Percentiles rank a stretch among this genome's conserved stretches.
Evolutionary conservation across 805 yeast genomes (phyloP).

Genomic region (Candida railenensis): DNA sequence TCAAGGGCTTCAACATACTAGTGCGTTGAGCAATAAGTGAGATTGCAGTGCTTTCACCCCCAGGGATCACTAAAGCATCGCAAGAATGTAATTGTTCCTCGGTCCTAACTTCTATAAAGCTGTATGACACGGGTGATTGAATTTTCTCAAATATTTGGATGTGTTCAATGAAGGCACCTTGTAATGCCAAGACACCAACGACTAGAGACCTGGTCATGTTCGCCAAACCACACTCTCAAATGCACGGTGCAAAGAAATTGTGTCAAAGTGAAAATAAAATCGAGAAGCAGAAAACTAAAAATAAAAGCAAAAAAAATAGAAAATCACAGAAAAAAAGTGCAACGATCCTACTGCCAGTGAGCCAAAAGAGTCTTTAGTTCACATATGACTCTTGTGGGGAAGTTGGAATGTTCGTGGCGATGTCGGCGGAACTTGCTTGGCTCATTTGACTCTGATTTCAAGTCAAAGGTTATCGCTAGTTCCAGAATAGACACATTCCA

Average conservation of each 20-base stretch:
- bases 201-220: constrained; percentile 11
- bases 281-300: background rate
- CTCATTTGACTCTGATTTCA: background rate
- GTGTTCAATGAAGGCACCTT: constrained; percentile 79
- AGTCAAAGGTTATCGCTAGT: background rate
- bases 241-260: no score
- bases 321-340: no score
- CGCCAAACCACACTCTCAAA: no score
- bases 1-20: constrained; percentile 53
- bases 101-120: constrained; percentile 48
- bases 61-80: constrained; percentile 66
- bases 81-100: constrained; percentile 48
- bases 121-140: constrained; percentile 21
- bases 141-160: constrained; percentile 46
- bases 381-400: no score
- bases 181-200: constrained; percentile 74
- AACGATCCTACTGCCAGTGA: no score
- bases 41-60: constrained; percentile 71
- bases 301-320: background rate
- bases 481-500: background rate
- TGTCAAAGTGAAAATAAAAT: background rate
- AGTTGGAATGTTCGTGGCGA: no score
- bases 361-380: no score
- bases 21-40: constrained; percentile 69
- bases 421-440: no score